phyloP scores from a whole-genome alignment of 768 basidiomycete genomes.

The Russula dissimulans region DNA sequence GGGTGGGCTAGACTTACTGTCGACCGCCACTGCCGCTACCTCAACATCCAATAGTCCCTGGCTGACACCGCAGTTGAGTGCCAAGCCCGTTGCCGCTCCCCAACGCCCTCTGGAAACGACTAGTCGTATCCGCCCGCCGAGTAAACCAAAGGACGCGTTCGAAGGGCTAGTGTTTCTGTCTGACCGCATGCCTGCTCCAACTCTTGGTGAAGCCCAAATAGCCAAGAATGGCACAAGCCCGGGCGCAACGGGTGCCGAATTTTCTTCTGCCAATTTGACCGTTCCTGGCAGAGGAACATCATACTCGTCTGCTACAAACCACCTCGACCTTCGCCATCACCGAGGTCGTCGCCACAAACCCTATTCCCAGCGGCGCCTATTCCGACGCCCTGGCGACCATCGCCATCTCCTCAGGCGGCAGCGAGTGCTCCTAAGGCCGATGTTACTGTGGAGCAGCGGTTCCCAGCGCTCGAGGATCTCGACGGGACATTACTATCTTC shows the following conservation, averaged over 20 bases:
- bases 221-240: constrained; percentile 57
- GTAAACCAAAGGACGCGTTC: constrained; percentile 57
- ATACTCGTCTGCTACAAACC: not conserved
- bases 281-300: constrained; percentile 12
- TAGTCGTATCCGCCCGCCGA: constrained; percentile 8
- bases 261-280: constrained; percentile 2
- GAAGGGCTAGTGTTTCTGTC: constrained; percentile 56
- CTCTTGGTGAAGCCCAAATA: constrained; percentile 68
- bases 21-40: not conserved
- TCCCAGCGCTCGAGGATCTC: constrained; percentile 81
- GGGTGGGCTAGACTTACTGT: constrained; percentile 12
- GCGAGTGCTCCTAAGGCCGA: constrained; percentile 29
- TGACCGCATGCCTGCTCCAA: constrained; percentile 45
- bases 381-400: constrained; percentile 13
- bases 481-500: constrained; percentile 43
- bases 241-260: constrained; percentile 19
- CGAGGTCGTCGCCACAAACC: constrained; percentile 5
- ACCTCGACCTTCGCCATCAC: constrained; percentile 15
- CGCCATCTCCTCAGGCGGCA: constrained; percentile 5
- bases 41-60: constrained; percentile 3
- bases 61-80: not conserved
- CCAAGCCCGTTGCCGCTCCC: constrained; percentile 2
- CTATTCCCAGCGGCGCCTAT: constrained; percentile 14
- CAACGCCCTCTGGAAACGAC: constrained; percentile 4
- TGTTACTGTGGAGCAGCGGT: constrained; percentile 57